Conservation (phyloP, 148 eudicot genomes). For the Chenopodium formosanum region DNA sequence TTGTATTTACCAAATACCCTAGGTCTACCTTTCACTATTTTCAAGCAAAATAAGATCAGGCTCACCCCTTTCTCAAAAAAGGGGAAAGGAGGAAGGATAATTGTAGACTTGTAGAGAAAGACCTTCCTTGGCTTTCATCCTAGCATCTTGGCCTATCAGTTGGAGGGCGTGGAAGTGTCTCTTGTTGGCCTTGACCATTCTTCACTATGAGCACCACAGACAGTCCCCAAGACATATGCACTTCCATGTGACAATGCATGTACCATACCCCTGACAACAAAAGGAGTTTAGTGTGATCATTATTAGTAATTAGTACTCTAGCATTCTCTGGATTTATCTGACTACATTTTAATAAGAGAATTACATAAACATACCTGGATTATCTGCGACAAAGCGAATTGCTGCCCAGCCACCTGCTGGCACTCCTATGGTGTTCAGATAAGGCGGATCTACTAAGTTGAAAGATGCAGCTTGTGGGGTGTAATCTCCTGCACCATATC, state of each 20-base stretch:
- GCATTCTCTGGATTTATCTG: not conserved
- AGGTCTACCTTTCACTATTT: not conserved
- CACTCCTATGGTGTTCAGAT: conserved; percentile 62
- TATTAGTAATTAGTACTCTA: not conserved
- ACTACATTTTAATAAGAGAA: not conserved
- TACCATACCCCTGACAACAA: conserved; percentile 50
- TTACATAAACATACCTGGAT: conserved; percentile 50
- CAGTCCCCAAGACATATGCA: conserved; percentile 65
- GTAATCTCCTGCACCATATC: conserved; percentile 60
- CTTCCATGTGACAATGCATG: conserved; percentile 69
- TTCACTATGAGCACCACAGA: conserved; percentile 55
- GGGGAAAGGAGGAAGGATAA: not conserved
- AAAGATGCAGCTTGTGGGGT: conserved; percentile 46
- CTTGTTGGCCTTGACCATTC: conserved; percentile 50
- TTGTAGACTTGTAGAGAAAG: not conserved
- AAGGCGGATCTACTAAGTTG: conserved; percentile 67
- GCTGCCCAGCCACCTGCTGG: conserved; percentile 78
- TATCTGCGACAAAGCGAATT: conserved; percentile 57
- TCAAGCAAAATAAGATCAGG: not conserved
- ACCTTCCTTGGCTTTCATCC: conserved; percentile 13
- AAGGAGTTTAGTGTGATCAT: not conserved
- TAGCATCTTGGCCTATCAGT: conserved; percentile 54
- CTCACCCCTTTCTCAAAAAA: not conserved
- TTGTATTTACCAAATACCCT: conserved; percentile 7
- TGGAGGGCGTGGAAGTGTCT: conserved; percentile 58